A percentile compares a stretch with the other conserved stretches of the same genome.
phyloP scores from a whole-genome alignment of 257 asterid species.

The Nicotiana attenuata region DNA sequence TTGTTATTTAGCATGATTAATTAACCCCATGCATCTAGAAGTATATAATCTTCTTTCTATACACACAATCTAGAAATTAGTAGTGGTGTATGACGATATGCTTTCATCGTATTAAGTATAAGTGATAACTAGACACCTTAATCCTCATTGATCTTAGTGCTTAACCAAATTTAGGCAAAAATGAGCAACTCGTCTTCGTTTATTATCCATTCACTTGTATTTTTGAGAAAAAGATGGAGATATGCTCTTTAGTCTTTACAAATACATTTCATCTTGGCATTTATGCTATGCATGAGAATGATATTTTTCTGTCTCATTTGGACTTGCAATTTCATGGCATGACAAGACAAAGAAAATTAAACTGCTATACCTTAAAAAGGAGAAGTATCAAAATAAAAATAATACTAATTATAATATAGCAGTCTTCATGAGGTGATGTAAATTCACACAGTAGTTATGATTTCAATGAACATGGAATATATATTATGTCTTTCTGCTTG shows the following conservation, averaged over 20 bases:
- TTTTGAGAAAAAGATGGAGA: slow-evolving; percentile 16
- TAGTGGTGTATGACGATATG: neutral
- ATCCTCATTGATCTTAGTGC: slow-evolving; percentile 30
- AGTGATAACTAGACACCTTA: neutral
- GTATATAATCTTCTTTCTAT: neutral
- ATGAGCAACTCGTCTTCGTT: slow-evolving; percentile 18
- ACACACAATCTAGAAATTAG: neutral
- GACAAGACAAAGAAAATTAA: neutral
- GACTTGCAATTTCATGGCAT: neutral
- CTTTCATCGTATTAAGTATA: neutral
- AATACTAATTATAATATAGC: too few species aligned
- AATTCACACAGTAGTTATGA: too few species aligned
- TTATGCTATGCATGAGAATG: slow-evolving; percentile 9
- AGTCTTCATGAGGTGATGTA: neutral
- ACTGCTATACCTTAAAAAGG: neutral
- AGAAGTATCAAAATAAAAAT: neutral
- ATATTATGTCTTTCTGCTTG: neutral
- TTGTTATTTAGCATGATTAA: neutral
- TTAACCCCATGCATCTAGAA: neutral
- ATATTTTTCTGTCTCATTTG: neutral
- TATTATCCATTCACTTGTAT: slow-evolving; percentile 22
- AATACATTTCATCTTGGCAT: neutral
- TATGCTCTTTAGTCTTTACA: slow-evolving; percentile 16
- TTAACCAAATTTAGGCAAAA: slow-evolving; percentile 30
- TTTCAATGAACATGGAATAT: neutral